Evolutionary conservation across 1,284 basidiomycete genomes (phyloP), one percentile per base, ranked within the genome.

Genomic region (Ceratobasidium sp.): DNA sequence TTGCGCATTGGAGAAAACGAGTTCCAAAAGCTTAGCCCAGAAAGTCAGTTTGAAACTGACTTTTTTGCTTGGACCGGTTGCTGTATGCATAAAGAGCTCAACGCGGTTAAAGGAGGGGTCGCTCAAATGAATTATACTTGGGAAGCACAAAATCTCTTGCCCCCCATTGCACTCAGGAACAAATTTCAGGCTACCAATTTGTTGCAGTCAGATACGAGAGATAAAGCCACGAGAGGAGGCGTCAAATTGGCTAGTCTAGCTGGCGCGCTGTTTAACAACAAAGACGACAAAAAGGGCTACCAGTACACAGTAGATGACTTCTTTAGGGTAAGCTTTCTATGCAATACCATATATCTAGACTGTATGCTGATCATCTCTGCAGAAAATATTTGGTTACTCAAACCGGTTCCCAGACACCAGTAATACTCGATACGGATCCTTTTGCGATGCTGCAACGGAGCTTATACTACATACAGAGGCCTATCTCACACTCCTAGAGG

Each of bases 41-140:
- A 67, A 31, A 26, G 2, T 11, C 42, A 53, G 31, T 13, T 11
- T 8, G 33, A 49, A 15, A 31, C 35, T n/a, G 45, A 49, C 26
- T 67, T 67, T 11, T 23, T 71, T 77, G 75, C 85, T 23, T 82
- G 82, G 80, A 79, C 79, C 10, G 83, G 85, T 0, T 86, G 86
- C 77, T 82, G 82, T 47, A 85, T 84, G 83, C 86, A 86, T 79
- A 86, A 86, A 76, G 85, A 85, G 7, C 79, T 83, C 15, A 86
- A 86, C 76, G 74, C 78, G n/a, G 80, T 85, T 35, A 83, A 84
- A 65, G 84, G 82, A 0, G 84, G 85, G 0, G 81, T 81, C 56
- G 67, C 54, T 8, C 68, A 37, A 1, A 82, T 85, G 82, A 26
- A 66, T 35, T 76, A 28, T 5, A 80, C 67, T 23, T 85, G 83